Evolutionary conservation across 805 yeast species (phyloP), one percentile per base, ranked within the genome.

Genomic region (Candida xyloterini): DNA sequence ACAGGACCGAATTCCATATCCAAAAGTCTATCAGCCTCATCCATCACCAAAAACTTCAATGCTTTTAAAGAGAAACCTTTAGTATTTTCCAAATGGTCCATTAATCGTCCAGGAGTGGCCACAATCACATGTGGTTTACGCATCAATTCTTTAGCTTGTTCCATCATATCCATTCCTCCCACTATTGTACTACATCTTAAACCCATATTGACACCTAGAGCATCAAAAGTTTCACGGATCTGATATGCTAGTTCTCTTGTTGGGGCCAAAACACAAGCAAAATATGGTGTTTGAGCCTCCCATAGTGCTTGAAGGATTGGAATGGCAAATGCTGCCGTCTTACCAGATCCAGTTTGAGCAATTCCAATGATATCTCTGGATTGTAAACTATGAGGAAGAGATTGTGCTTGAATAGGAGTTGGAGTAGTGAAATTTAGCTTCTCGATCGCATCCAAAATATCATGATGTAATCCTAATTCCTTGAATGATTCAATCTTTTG

Each of bases 161-260:
- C 95, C 93, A 93, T 88, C 85, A 86, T 84, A 59, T 88, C 96
- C 91, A 93, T 90, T 46, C 99, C 99, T 52, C 99, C 99, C 26
- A 93, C 96, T 47, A 91, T 77, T 42, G 95, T 89, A 3, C 81
- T 81, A 15, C 91, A 73, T 55, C 95, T 73, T n/a, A 91, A 75
- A 1, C 98, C 99, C 95, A 93, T 93, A 7, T 79, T 67, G 1
- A 86, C 67, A 0, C 99, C 99, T 35, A 93, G 64, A 0, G 98
- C 96, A 56, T 90, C 96, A 59, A 93, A 93, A 7, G 96, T 91
- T 56, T 89, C 96, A 49, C 90, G 83, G 51, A 93, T 93, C 58
- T 84, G 95, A 59, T 79, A 82, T 0, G 93, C 95, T 56, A 84
- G 67, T 65, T 84, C 95, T 70, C 95, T 75, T 1, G 95, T 84